phyloP scores from a whole-genome alignment of 2,329 filamentous ascomycete genomes.

The Penicillium paneum region DNA sequence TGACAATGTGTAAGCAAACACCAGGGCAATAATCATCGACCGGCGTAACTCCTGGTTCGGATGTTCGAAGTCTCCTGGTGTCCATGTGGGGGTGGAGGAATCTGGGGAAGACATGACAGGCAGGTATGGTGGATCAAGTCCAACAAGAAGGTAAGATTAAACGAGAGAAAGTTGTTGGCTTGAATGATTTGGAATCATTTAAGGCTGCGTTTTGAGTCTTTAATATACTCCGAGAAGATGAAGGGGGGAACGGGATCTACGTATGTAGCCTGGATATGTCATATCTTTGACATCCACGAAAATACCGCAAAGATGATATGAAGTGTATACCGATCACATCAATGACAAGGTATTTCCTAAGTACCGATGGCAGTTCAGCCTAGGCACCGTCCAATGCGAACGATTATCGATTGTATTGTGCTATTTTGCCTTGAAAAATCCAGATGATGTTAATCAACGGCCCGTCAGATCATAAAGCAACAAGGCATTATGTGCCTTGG shows the following conservation, averaged over 20 bases:
- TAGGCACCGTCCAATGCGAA: conserved; percentile 1
- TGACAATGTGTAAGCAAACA: conserved; percentile 27
- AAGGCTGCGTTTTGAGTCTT: neutral
- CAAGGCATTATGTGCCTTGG: neutral
- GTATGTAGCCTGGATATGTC: conserved; percentile 9
- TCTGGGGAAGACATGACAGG: conserved; percentile 20
- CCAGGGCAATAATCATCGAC: conserved; percentile 24
- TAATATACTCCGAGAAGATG: conserved; percentile 5
- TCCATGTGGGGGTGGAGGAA: conserved; percentile 14
- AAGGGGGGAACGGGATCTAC: neutral
- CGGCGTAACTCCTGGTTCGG: conserved; percentile 24
- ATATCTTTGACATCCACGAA: conserved; percentile 8
- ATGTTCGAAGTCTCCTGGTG: conserved; percentile 25
- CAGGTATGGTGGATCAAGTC: neutral
- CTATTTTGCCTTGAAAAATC: neutral
- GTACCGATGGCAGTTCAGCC: neutral
- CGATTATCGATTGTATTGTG: neutral
- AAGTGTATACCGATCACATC: conserved; percentile 7
- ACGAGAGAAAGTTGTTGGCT: conserved; percentile 13
- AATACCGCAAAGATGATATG: conserved; percentile 1
- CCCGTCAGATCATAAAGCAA: neutral
- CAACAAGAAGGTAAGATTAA: conserved; percentile 5
- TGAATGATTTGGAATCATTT: conserved; percentile 27
- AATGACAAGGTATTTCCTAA: neutral
- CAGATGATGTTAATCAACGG: neutral